phyloP scores from a whole-genome alignment of 371 early-diverging fungal species.

The Globomyces sp. region DNA sequence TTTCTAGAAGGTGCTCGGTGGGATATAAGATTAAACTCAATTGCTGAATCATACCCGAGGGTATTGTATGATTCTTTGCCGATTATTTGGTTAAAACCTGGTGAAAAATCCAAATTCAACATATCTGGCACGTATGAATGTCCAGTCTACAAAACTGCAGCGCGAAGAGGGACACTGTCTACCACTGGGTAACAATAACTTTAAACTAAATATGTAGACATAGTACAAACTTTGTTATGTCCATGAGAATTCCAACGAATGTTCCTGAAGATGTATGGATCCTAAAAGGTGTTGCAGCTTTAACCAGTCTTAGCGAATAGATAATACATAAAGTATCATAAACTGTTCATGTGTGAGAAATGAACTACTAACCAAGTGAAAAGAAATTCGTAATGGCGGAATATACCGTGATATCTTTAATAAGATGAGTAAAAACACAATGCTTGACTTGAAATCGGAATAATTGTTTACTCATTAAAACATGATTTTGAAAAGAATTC shows the following conservation, averaged over 20 bases:
- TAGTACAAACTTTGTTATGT: constrained; percentile 55
- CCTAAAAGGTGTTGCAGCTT: constrained; percentile 45
- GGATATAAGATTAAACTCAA: constrained; percentile 44
- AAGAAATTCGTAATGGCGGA: background rate
- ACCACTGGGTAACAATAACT: constrained; percentile 49
- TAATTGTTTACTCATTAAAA: background rate
- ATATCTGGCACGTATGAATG: constrained; percentile 46
- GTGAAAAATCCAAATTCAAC: constrained; percentile 37
- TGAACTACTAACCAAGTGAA: background rate
- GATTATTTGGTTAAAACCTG: constrained; percentile 53
- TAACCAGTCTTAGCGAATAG: constrained; percentile 41
- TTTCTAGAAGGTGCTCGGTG: constrained; percentile 57
- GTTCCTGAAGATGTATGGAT: constrained; percentile 53
- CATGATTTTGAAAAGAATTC: background rate
- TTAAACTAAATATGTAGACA: constrained; percentile 26
- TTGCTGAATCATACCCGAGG: constrained; percentile 48
- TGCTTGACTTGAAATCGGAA: background rate
- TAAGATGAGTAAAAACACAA: background rate
- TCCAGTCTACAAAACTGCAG: constrained; percentile 58
- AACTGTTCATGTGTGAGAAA: background rate
- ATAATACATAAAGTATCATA: background rate
- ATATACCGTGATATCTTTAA: background rate
- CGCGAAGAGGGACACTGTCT: constrained; percentile 53
- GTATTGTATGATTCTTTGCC: constrained; percentile 52
- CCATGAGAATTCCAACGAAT: constrained; percentile 48